Base-by-base conservation (phyloP, 495 filamentous ascomycete genomes). In the Poronia punctata region DNA sequence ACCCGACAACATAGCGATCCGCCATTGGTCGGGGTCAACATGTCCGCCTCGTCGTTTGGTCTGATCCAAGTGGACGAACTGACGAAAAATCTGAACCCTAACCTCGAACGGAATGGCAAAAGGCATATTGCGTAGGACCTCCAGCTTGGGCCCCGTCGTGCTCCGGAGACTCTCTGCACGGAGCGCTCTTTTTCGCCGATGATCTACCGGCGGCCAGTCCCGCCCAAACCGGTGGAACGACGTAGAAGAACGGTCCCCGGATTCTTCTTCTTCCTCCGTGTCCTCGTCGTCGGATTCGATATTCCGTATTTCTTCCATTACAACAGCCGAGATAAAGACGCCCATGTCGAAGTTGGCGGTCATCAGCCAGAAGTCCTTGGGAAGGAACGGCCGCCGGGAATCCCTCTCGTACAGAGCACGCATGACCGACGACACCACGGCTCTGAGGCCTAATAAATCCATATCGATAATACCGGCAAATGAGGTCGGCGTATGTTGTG, bases 41-140 rank as follows among this genome's bases (percentile, higher is more conserved):
- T 75, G 69, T 1, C 90, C 90, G 26, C 76, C 74, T 32, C 92
- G 71, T 48, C 92, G 73, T 38, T 80, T 75, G 38, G 78, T 59
- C 55, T 93, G 88, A 64, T 97, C 92, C 2, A 86, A 69, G 22
- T 70, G 60, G 22, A 97, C 87, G 54, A 97, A 99, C 57, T 95
- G 74, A 17, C 92, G 77, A 58, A 97, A 99, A 19, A 97, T 90
- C 52, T 93, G 81, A 7, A 99, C 92, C 25, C 92, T 74, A 2
- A 86, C 93, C 6, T 81, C 70, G 44, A 99, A 99, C 0, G 92
- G 92, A 38, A 97, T 93, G 49, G 90, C 84, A 53, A 97, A 99
- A 0, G 92, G 93, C 83, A 99, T 90, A 53, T 97, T 89, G 32
- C 87, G 80, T 21, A 99, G 64, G 10, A 99, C 86, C 61, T 97